These are phyloP conservation scores for Aquilaria yunnanensis DNA, from an alignment of 345 rosid genomes.

Conservation along the genomic window DNA sequence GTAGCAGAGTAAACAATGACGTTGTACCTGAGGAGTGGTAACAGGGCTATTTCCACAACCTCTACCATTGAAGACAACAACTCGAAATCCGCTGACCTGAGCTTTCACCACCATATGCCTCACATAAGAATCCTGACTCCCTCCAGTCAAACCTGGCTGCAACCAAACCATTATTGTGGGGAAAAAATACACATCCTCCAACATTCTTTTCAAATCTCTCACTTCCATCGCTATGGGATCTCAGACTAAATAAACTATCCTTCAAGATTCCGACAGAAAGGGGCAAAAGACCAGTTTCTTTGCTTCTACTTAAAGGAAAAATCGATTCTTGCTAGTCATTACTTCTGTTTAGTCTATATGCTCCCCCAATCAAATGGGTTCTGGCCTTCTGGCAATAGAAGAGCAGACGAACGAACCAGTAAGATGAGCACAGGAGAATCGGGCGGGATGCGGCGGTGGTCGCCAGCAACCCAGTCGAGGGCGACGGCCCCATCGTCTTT, in stretches of 20 bases:
- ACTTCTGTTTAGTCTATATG: no score
- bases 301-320: not conserved
- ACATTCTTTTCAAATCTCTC: not conserved
- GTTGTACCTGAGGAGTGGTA: conserved; percentile 69
- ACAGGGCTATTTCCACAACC: conserved; percentile 86
- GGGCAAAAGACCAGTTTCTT: not conserved
- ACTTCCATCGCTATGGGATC: not conserved
- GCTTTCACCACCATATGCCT: conserved; percentile 73
- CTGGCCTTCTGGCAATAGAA: not conserved
- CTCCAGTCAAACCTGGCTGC: conserved; percentile 93
- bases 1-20: not conserved
- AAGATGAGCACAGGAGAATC: conserved; percentile 73
- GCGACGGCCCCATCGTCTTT: conserved; percentile 47
- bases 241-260: not conserved
- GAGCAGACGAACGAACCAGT: conserved; percentile 38
- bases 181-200: not conserved
- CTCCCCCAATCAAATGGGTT: no score
- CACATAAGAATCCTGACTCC: conserved; percentile 81
- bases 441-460: conserved; percentile 31
- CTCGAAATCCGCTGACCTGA: conserved; percentile 68
- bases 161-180: not conserved
- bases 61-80: conserved; percentile 85
- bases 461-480: conserved; percentile 67
- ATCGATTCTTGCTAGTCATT: not conserved
- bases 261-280: conserved; percentile 1